Conservation (phyloP, 2,329 filamentous ascomycete species). For the Raffaelea ambrosiae region DNA sequence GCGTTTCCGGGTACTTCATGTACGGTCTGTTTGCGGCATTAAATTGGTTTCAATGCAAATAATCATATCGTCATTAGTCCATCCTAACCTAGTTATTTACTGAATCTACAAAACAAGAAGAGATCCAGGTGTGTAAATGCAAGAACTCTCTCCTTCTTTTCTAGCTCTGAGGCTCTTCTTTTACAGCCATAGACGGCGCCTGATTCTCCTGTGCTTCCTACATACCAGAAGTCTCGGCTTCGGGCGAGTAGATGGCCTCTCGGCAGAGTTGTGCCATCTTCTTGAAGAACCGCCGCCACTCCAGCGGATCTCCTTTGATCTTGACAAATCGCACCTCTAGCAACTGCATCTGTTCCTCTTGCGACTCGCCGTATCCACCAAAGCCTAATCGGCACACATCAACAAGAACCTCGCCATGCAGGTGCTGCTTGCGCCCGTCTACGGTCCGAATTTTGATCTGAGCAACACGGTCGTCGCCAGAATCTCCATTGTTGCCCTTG, state of each 20-base stretch:
- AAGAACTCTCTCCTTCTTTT: too few species aligned
- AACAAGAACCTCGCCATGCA: conserved; percentile 69
- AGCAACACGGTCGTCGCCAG: conserved; percentile 47
- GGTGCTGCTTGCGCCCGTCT: conserved; percentile 61
- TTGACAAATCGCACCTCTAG: conserved; percentile 89
- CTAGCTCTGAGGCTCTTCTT: too few species aligned
- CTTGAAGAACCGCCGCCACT: conserved; percentile 97
- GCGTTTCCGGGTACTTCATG: too few species aligned
- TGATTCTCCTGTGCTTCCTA: too few species aligned
- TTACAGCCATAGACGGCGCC: too few species aligned
- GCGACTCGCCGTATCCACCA: conserved; percentile 22
- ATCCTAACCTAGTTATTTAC: neutral
- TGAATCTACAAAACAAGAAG: neutral
- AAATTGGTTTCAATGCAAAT: too few species aligned
- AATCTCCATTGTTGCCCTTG: conserved; percentile 18
- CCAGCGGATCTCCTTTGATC: conserved; percentile 87
- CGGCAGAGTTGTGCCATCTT: conserved; percentile 82
- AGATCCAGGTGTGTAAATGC: too few species aligned
- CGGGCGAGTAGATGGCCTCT: conserved; percentile 59
- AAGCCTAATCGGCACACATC: conserved; percentile 48
- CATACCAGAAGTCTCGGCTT: conserved; percentile 6
- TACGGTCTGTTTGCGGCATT: too few species aligned
- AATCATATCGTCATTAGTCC: conserved; percentile 1
- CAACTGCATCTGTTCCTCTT: conserved; percentile 47
- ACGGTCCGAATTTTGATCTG: conserved; percentile 66